phyloP scores from a whole-genome alignment of 192 early-diverging fungal genomes.

The Coemansia sp. region DNA sequence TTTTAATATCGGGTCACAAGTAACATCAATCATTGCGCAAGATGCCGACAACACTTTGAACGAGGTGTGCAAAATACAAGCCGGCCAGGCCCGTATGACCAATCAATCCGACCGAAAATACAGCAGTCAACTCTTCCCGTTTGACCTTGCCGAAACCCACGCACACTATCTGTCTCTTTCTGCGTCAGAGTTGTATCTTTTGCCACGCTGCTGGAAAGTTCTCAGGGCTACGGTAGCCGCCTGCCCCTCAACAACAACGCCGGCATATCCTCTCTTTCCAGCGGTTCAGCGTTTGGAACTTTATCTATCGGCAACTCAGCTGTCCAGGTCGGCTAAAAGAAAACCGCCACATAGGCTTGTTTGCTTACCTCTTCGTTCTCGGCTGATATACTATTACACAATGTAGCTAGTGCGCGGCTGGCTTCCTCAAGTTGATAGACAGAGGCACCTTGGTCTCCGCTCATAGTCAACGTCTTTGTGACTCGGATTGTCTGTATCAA shows the following conservation, averaged over 20 bases:
- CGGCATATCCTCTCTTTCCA: too few species aligned
- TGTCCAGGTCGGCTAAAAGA: not conserved
- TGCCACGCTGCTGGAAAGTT: too few species aligned
- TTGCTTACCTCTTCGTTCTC: slow-evolving; percentile 32
- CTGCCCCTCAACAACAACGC: too few species aligned
- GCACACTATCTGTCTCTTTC: not conserved
- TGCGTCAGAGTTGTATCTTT: too few species aligned
- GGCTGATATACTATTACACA: slow-evolving; percentile 31
- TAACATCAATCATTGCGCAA: slow-evolving; percentile 2
- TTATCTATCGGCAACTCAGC: too few species aligned
- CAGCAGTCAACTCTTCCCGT: not conserved
- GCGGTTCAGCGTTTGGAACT: too few species aligned
- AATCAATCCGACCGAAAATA: not conserved
- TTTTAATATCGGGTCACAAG: slow-evolving; percentile 14
- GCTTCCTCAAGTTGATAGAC: slow-evolving; percentile 46
- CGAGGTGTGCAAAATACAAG: slow-evolving; percentile 1
- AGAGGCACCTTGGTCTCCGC: slow-evolving; percentile 31
- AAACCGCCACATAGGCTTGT: not conserved
- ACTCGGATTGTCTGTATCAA: slow-evolving; percentile 11
- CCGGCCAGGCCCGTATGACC: slow-evolving; percentile 2
- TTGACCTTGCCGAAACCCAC: not conserved
- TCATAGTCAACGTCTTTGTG: slow-evolving; percentile 22
- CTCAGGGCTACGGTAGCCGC: too few species aligned
- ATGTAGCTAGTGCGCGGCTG: slow-evolving; percentile 35
- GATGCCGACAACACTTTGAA: slow-evolving; percentile 11